Evolutionary conservation across 257 asterid species (phyloP).

Genomic region (Prunella vulgaris): DNA sequence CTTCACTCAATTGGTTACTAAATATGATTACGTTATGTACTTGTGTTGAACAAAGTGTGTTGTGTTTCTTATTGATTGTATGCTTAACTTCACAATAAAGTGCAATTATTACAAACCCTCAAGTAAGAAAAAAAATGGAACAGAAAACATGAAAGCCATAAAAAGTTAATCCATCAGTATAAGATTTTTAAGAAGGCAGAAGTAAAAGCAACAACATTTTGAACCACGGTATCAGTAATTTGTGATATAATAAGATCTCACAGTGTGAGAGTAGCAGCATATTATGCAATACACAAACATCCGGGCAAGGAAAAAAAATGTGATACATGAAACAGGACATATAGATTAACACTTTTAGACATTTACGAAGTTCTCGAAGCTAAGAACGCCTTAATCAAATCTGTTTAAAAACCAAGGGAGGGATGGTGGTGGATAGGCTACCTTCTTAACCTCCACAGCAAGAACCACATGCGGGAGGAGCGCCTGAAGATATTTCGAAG

Average conservation of each 20-base stretch:
- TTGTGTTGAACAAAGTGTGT: too few relatives aligned
- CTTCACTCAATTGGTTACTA: too few relatives aligned
- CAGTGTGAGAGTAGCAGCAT: constrained; percentile 10
- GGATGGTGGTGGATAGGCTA: not conserved
- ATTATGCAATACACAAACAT: not conserved
- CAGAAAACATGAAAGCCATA: not conserved
- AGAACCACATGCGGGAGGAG: constrained; percentile 98
- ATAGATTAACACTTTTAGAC: not conserved
- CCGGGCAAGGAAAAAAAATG: not conserved
- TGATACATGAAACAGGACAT: not conserved
- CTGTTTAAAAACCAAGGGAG: constrained; percentile 13
- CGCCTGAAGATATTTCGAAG: constrained; percentile 33
- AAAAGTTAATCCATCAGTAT: not conserved
- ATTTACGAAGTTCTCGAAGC: not conserved
- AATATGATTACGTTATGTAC: too few relatives aligned
- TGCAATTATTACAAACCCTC: not conserved
- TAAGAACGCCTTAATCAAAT: not conserved
- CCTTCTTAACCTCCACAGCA: constrained; percentile 64
- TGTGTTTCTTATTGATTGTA: too few relatives aligned
- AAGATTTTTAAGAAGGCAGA: not conserved
- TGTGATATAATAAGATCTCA: not conserved
- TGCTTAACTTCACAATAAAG: too few relatives aligned
- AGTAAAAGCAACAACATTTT: too few relatives aligned
- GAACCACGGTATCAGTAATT: not conserved
- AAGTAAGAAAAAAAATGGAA: too few relatives aligned